Evolutionary conservation across 192 early-diverging fungal species (phyloP).

Genomic region (Geranomyces variabilis): DNA sequence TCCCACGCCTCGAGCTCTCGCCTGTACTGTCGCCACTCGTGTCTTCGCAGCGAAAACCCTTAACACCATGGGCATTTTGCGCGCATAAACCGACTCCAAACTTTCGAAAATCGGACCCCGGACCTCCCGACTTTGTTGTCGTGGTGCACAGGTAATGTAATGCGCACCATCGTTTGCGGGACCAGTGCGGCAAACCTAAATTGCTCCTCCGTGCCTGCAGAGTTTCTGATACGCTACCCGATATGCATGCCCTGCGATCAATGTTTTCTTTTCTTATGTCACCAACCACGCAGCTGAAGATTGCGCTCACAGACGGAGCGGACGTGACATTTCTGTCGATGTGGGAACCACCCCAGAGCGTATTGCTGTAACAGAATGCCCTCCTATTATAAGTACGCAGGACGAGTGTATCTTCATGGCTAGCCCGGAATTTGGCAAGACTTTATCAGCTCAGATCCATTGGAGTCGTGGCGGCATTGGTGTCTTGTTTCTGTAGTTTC

Average conservation of each 20-base stretch:
- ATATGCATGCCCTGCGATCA: not conserved
- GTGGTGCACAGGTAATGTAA: conserved; percentile 20
- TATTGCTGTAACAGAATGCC: not conserved
- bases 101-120: conserved; percentile 23
- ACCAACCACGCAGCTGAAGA: conserved; percentile 14
- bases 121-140: conserved; percentile 22
- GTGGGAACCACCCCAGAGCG: not conserved
- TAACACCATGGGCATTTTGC: not conserved
- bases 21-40: too few species aligned
- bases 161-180: too few species aligned
- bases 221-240: conserved; percentile 5
- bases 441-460: too few species aligned
- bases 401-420: too few species aligned
- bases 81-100: conserved; percentile 25
- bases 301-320: conserved; percentile 23
- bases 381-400: too few species aligned
- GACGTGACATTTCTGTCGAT: conserved; percentile 32
- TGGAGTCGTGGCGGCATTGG: too few species aligned
- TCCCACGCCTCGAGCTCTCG: not conserved
- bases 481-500: too few species aligned
- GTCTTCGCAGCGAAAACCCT: too few species aligned
- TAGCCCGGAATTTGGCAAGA: too few species aligned
- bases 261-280: not conserved
- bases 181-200: too few species aligned
- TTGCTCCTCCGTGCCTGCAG: not conserved